Evolutionary conservation across 2,329 filamentous ascomycete species (phyloP), one percentile per base, ranked within the genome.

Genomic region (Xylaria sp.): DNA sequence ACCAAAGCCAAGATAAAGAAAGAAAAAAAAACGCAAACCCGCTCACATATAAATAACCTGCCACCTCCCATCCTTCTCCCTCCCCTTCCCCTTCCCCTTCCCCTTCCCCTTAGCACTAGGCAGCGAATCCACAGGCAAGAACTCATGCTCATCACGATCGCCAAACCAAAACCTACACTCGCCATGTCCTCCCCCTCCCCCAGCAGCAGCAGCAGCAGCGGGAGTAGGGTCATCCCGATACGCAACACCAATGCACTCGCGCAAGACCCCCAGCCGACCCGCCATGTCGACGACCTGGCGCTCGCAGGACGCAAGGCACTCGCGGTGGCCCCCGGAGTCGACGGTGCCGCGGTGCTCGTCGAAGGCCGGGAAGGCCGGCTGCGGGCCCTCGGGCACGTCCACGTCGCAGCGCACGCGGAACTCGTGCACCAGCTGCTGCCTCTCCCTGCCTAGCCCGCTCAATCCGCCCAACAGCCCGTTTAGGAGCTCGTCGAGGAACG

Each of bases 381-480:
- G 22, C 11, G 55, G 56, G 20, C 47, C 49, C 9, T 58, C 38
- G 54, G 69, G 68, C 11, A 66, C 31, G n/a, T 15, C 36, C 5
- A 70, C 61, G 45, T 63, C 71, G 67, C 73, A 75, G 10, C 50
- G 63, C 15, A 73, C 72, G 53, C 73, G 72, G 61, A 72, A 75
- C 60, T 69, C 56, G 61, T 72, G 73, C 22, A 72, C 62, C 10
- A 74, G 57, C 50, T 68, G 60, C n/a, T 51, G 47, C 17, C 39
- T 29, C 10, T 39, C 47, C 17, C 63, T 44, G 29, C 45, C 45
- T 0, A 69, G 39, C 0, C 70, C 45, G 10, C 69, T 67, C 3
- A 31, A 39, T 11, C 49, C 25, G 4, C 47, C 9, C 51, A 56
- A 61, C 61, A 59, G 45, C 50, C 22, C 53, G 6, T 15, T 15